Evolutionary conservation across 768 basidiomycete species (phyloP).

Genomic region (Plicaturopsis crispa): DNA sequence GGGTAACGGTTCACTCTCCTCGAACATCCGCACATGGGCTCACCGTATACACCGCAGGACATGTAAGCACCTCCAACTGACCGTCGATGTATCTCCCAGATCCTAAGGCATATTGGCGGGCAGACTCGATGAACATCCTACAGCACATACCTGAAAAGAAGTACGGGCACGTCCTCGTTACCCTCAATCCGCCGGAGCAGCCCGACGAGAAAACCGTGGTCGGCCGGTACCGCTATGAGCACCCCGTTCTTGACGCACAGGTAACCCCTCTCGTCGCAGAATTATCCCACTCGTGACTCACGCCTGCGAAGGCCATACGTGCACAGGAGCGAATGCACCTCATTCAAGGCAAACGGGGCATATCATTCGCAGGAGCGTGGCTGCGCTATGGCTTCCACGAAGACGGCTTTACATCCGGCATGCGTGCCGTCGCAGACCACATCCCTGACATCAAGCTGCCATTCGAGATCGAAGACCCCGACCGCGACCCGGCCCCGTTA

Average conservation of each 20-base stretch:
- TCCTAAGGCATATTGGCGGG: constrained; percentile 1
- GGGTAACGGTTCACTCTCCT: constrained; percentile 16
- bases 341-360: constrained; percentile 57
- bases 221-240: constrained; percentile 56
- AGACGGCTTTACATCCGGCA: constrained; percentile 55
- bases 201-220: constrained; percentile 36
- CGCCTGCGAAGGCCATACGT: constrained; percentile 33
- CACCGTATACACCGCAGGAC: constrained; percentile 23
- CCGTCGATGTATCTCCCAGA: neutral
- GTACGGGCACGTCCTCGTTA: constrained; percentile 61
- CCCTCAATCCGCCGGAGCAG: constrained; percentile 53
- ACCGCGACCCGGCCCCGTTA: constrained; percentile 9
- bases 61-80: constrained; percentile 22
- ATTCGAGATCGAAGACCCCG: constrained; percentile 21
- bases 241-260: constrained; percentile 54
- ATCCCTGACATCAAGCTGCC: constrained; percentile 11
- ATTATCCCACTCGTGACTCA: neutral
- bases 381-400: constrained; percentile 78
- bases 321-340: constrained; percentile 43
- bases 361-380: constrained; percentile 62
- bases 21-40: constrained; percentile 1
- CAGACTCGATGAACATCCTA: constrained; percentile 72
- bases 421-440: constrained; percentile 21
- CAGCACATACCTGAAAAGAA: constrained; percentile 51
- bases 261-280: constrained; percentile 18